Conservation (phyloP, 2,329 filamentous ascomycete genomes). For the Albophoma yamanashiensis region DNA sequence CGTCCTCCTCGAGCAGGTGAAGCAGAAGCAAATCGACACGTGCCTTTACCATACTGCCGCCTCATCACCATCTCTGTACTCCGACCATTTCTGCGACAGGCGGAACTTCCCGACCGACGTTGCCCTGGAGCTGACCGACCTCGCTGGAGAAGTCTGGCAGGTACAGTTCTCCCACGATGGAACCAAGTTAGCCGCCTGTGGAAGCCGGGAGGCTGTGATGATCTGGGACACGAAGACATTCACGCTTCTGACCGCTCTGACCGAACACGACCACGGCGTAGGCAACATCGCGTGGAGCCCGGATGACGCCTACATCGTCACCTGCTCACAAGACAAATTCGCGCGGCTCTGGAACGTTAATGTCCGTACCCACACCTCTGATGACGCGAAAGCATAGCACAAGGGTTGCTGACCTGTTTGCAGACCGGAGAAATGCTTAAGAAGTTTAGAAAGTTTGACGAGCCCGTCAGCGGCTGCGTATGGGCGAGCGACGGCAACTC, state of each 20-base stretch:
- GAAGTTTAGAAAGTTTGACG: constrained; percentile 59
- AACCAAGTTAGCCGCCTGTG: constrained; percentile 69
- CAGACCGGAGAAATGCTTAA: constrained; percentile 55
- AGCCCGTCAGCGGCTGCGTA: constrained; percentile 81
- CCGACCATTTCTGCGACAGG: constrained; percentile 75
- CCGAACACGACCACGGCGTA: constrained; percentile 59
- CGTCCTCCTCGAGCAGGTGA: constrained; percentile 70
- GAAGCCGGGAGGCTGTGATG: constrained; percentile 61
- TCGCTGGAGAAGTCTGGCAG: constrained; percentile 83
- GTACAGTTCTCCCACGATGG: constrained; percentile 86
- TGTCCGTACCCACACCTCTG: constrained; percentile 32
- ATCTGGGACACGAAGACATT: constrained; percentile 75
- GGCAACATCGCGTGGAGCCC: constrained; percentile 86
- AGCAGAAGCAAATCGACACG: constrained; percentile 68
- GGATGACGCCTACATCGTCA: constrained; percentile 76
- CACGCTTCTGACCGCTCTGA: constrained; percentile 48
- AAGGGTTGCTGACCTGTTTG: not conserved
- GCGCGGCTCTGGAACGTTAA: constrained; percentile 66
- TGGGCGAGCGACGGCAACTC: constrained; percentile 72
- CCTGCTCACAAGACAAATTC: constrained; percentile 64
- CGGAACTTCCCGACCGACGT: constrained; percentile 68
- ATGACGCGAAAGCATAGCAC: too few species aligned
- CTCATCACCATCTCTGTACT: constrained; percentile 71
- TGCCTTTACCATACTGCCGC: constrained; percentile 86
- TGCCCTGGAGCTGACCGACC: constrained; percentile 58